Conservation (phyloP, 2,329 filamentous ascomycete species). For the Colletotrichum phormii region DNA sequence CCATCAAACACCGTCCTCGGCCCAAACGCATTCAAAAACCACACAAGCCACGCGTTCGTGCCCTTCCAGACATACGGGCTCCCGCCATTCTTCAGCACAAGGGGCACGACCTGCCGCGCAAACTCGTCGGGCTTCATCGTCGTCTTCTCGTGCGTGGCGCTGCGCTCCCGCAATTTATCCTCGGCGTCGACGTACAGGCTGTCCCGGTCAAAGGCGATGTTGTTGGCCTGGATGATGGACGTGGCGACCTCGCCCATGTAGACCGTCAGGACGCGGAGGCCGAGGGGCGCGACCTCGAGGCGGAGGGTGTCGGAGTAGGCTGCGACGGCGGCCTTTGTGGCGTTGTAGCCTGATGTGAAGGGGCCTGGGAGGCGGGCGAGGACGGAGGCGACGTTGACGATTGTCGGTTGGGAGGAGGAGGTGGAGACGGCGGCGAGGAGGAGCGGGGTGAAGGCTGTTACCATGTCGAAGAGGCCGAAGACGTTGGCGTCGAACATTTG, state of each 20-base stretch:
- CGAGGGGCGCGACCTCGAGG: slow-evolving; percentile 49
- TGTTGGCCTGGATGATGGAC: not conserved
- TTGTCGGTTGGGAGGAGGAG: slow-evolving; percentile 40
- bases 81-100: not conserved
- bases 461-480: slow-evolving; percentile 52
- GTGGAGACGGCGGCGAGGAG: slow-evolving; percentile 44
- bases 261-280: slow-evolving; percentile 52
- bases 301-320: slow-evolving; percentile 51
- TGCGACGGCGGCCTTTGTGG: slow-evolving; percentile 55
- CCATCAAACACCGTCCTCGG: slow-evolving; percentile 45
- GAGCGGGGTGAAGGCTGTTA: slow-evolving; percentile 52
- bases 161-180: not conserved
- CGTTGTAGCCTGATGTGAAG: slow-evolving; percentile 54
- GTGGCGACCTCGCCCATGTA: slow-evolving; percentile 41
- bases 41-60: slow-evolving; percentile 23
- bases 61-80: slow-evolving; percentile 25
- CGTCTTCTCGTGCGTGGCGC: not conserved
- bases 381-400: slow-evolving; percentile 56
- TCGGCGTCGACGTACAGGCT: slow-evolving; percentile 29
- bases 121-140: slow-evolving; percentile 11
- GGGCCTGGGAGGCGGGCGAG: slow-evolving; percentile 45
- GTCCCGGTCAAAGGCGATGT: not conserved
- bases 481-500: slow-evolving; percentile 52
- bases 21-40: slow-evolving; percentile 48
- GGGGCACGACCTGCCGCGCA: not conserved